Evolutionary conservation across 164 flowering plant species (phyloP).

Genomic region (Tetrastigma voinierianum): DNA sequence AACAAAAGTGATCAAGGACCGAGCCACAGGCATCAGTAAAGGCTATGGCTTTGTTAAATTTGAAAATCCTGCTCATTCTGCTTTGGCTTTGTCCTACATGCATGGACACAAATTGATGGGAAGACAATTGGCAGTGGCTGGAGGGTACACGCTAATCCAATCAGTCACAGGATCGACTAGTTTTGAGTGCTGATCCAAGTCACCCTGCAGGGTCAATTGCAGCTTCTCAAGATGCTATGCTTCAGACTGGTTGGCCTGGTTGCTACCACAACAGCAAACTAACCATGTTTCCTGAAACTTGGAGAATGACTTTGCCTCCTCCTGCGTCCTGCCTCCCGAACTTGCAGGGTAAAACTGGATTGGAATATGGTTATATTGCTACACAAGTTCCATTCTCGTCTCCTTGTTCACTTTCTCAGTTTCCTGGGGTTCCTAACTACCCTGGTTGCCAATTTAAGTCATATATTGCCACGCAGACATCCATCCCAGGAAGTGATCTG

Average conservation of each 20-base stretch:
- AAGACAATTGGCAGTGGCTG: conserved; percentile 34
- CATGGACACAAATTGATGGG: conserved; percentile 38
- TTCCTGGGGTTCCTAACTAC: conserved; percentile 16
- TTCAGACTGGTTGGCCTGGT: conserved; percentile 14
- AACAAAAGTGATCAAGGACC: conserved; percentile 37
- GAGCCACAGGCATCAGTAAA: conserved; percentile 33
- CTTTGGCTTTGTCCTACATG: conserved; percentile 29
- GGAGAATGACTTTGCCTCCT: not conserved
- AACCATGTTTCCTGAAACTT: conserved; percentile 2
- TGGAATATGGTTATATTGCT: not conserved
- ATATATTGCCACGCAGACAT: conserved; percentile 1
- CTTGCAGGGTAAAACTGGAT: not conserved
- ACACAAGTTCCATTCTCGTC: conserved; percentile 8
- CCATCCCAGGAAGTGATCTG: not conserved
- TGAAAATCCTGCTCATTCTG: conserved; percentile 27
- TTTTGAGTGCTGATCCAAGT: not conserved
- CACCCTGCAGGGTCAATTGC: conserved; percentile 14
- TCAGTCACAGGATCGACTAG: conserved; percentile 5
- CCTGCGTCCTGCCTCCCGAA: conserved; percentile 8
- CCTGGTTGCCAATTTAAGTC: conserved; percentile 4
- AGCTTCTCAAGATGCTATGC: conserved; percentile 7
- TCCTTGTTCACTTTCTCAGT: conserved; percentile 9
- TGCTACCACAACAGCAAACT: conserved; percentile 14
- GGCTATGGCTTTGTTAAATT: conserved; percentile 51
- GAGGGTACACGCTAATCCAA: conserved; percentile 19